Evolutionary conservation across 2,329 filamentous ascomycete species (phyloP), one percentile per base, ranked within the genome.

Genomic region (Didymella arachidicola): DNA sequence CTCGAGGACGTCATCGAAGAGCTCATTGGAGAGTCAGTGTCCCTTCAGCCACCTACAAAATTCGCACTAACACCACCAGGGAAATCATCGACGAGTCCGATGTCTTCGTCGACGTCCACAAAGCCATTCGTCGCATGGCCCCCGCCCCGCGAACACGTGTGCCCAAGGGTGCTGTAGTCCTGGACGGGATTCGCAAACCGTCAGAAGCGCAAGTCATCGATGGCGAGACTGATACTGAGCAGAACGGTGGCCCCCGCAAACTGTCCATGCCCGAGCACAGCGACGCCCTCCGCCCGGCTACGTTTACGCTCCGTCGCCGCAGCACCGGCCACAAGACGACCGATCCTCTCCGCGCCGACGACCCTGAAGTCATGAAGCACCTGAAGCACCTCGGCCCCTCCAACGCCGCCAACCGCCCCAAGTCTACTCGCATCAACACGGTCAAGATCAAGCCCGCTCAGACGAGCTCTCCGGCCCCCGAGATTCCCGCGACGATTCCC

Each of bases 51-150:
- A n/a, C n/a, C n/a, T n/a, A n/a, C 7, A 12, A 8, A 7, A 12
- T 16, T 22, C 26, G 11, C 26, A 29, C 62, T 69, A 50, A 73
- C 50, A 34, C 25, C 47, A 11, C 57, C 16, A 93, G 91, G 82
- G 95, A 99, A 84, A 99, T 98, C 64, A 96, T 99, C 62, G 95
- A 99, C 75, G 95, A 99, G 77, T 98, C 94, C 0, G 95, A 99
- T 77, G 95, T 99, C 11, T 99, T 96, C 72, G 89, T 99, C 64
- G 95, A 99, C 76, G 93, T 99, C 2, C 95, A 98, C 82, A 98
- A 98, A 80, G 95, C 95, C 22, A 97, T 99, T 67, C 88, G 95
- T 57, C 91, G 95, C 51, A 86, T 96, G 70, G 87, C 89, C 19
- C 93, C 93, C 1, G 93, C 93, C 1, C 94, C 94, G 1, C 90